Conservation (phyloP, 345 rosid species). For the Pugionium cornutum region DNA sequence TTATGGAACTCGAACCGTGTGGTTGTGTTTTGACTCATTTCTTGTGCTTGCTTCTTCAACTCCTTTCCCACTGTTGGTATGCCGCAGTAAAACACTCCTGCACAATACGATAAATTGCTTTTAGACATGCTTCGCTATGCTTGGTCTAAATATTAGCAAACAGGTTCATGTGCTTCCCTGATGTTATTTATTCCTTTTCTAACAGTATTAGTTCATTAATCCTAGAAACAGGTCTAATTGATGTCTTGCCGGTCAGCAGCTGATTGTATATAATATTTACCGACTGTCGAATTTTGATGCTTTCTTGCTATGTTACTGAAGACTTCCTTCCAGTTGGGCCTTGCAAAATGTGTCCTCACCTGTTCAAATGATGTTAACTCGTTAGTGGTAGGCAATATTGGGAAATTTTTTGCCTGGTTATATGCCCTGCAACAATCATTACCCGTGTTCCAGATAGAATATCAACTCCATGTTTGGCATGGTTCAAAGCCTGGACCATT, state of each 20-base stretch:
- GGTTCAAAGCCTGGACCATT: constrained; percentile 96
- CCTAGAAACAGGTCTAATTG: neutral
- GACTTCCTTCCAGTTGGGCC: constrained; percentile 95
- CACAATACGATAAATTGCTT: constrained; percentile 28
- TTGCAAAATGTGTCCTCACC: constrained; percentile 96
- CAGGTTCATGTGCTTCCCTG: neutral
- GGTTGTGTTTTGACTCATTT: constrained; percentile 69
- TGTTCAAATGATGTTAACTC: constrained; percentile 39
- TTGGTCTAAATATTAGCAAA: constrained; percentile 8
- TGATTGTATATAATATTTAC: constrained; percentile 43
- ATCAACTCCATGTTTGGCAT: constrained; percentile 96
- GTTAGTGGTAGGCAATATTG: constrained; percentile 14
- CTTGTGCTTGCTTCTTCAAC: constrained; percentile 66
- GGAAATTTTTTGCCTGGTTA: neutral
- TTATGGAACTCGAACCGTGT: constrained; percentile 92
- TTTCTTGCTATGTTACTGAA: constrained; percentile 73
- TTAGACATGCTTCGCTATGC: constrained; percentile 4
- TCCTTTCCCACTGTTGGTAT: constrained; percentile 86
- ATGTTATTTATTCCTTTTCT: constrained; percentile 2
- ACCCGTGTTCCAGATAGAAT: constrained; percentile 94
- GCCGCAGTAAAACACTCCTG: constrained; percentile 97
- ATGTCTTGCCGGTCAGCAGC: constrained; percentile 15
- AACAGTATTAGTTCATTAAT: neutral
- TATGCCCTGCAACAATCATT: constrained; percentile 29
- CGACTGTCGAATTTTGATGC: constrained; percentile 82